Percentiles rank a stretch among this genome's conserved stretches.
Evolutionary conservation across 768 basidiomycete genomes (phyloP).

Genomic region (Suillus luteus): DNA sequence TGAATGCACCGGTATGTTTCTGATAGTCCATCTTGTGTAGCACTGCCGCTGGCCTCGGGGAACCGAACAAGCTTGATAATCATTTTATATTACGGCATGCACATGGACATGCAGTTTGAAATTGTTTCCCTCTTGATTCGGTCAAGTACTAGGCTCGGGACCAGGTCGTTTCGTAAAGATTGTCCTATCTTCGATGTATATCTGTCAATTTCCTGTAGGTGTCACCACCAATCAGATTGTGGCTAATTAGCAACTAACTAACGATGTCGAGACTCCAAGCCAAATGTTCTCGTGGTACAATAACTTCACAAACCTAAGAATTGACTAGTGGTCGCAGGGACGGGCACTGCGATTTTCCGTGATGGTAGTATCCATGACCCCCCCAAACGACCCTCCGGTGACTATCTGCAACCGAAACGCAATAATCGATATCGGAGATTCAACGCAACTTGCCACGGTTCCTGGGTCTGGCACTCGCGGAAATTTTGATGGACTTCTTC

Average conservation of each 20-base stretch:
- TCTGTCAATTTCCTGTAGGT: too few relatives aligned
- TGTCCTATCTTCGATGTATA: too few relatives aligned
- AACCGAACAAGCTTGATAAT: background rate
- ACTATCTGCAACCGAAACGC: background rate
- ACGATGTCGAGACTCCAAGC: too few relatives aligned
- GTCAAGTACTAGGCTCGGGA: background rate
- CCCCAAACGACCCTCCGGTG: background rate
- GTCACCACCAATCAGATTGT: too few relatives aligned
- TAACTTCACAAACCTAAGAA: too few relatives aligned
- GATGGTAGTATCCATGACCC: background rate
- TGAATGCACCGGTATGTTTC: background rate
- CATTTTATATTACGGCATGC: too few relatives aligned
- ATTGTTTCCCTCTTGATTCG: too few relatives aligned
- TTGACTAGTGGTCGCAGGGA: too few relatives aligned
- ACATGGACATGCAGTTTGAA: too few relatives aligned
- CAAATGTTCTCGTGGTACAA: too few relatives aligned
- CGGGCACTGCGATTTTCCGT: slow-evolving; percentile 1
- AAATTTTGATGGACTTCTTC: background rate
- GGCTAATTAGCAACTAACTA: too few relatives aligned
- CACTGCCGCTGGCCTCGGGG: background rate
- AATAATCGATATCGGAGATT: background rate
- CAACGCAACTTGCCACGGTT: background rate
- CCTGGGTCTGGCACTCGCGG: background rate
- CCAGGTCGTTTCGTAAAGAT: too few relatives aligned
- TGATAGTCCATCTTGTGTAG: background rate